Base-by-base conservation (phyloP, 139 green algal genomes). In the Marvania coccoides region DNA sequence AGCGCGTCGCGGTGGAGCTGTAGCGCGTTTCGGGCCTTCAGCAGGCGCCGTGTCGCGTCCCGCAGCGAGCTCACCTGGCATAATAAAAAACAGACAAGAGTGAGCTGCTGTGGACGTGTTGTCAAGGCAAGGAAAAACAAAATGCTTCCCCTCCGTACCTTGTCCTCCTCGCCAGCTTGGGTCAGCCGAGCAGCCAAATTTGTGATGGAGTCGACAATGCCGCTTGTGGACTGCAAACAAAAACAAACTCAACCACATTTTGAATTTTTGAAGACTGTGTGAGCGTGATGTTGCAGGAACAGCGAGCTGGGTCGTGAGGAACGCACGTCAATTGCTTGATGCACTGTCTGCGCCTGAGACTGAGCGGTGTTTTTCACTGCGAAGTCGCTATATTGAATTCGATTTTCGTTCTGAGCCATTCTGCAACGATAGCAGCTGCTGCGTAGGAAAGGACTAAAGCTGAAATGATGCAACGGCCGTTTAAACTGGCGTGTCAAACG, bases 1-100 rank as follows among this genome's bases (percentile, higher is more conserved):
- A 7, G 8, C 5, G 9, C 55, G 15, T 5, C 36, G 23, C 9
- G 6, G 55, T 62, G 12, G 24, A 72, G 57, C 33, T 65, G 23
- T 19, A 5, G 28, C 2, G 6, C 1, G 2, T 45, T 47, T 24
- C 36, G 35, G 7, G 65, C 37, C 26, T 55, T 8, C 28, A 73
- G 35, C 28, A 73, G 35, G 19, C 35, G 24, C 0, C 6, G 19
- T 4, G 64, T 38, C 9, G 55, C 66, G 3, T 1, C 28, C 1
- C 42, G 46, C 15, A 73, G 36, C 58, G 63, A 6, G 29, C 35
- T 26, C 29, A 70, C 23, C 61, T 68, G 61, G n/a, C 46, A 9
- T 35, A 6, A 58, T 5, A 13, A 58, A 37, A 7, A 37, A 5
- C 26, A 35, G 7, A 58, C 12, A 19, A 19, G 48, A 58, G 24